Evolutionary conservation across 352 stramenopile species (phyloP).

Genomic region (Globisporangium acanthophoron): DNA sequence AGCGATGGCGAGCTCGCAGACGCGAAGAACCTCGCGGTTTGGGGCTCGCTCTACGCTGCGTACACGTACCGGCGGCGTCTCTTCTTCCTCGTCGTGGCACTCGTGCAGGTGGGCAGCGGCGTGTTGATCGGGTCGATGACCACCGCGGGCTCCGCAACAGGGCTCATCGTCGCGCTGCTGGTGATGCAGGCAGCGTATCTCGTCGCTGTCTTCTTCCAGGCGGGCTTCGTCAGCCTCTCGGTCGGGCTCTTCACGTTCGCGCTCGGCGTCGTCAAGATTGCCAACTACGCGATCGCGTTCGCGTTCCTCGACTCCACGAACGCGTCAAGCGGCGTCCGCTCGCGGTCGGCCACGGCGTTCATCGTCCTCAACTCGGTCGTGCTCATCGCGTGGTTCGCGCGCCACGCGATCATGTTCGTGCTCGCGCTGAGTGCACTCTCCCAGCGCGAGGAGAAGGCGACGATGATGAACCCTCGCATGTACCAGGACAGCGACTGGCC

Average conservation of each 20-base stretch:
- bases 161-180: conserved; percentile 43
- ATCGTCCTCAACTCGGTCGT: conserved; percentile 65
- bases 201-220: conserved; percentile 35
- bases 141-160: conserved; percentile 18
- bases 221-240: conserved; percentile 30
- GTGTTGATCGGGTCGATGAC: conserved; percentile 53
- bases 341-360: conserved; percentile 40
- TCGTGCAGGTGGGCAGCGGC: conserved; percentile 47
- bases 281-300: conserved; percentile 55
- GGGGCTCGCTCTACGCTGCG: conserved; percentile 55
- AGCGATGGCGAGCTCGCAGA: conserved; percentile 44
- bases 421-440: conserved; percentile 5
- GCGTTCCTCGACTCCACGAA: conserved; percentile 43
- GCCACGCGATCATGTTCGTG: conserved; percentile 47
- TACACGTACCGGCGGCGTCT: conserved; percentile 59
- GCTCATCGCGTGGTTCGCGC: conserved; percentile 53
- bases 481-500: background rate
- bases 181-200: conserved; percentile 47
- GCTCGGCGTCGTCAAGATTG: conserved; percentile 42
- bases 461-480: background rate
- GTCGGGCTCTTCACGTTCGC: conserved; percentile 44
- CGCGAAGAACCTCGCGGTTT: conserved; percentile 47
- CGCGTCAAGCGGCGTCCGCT: conserved; percentile 29
- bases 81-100: conserved; percentile 51
- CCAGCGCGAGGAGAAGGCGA: conserved; percentile 1